These are phyloP conservation scores for Xylaria bambusicola DNA, from an alignment of 495 filamentous ascomycete genomes.

Conservation along the genomic window DNA sequence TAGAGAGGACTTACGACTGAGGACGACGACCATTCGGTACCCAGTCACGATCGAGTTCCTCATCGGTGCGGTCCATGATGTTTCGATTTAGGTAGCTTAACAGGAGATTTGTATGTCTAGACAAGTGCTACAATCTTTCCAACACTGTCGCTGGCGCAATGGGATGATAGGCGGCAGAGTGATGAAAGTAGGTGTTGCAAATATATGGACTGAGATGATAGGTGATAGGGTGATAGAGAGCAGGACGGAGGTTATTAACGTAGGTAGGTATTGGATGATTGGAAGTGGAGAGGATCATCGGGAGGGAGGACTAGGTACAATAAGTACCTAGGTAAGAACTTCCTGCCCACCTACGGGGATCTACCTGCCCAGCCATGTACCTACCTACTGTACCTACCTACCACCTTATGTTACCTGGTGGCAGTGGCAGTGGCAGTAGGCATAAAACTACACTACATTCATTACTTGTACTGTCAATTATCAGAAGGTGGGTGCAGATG, in stretches of 20 bases:
- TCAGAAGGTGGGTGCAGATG: constrained; percentile 16
- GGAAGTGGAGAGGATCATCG: constrained; percentile 32
- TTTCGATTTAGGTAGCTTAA: constrained; percentile 6
- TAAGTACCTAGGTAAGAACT: constrained; percentile 17
- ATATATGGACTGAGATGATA: constrained; percentile 14
- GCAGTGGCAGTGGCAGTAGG: neutral
- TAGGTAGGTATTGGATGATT: constrained; percentile 19
- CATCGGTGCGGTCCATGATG: constrained; percentile 53
- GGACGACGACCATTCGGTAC: constrained; percentile 73
- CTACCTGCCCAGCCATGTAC: too few relatives aligned
- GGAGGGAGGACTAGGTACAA: constrained; percentile 14
- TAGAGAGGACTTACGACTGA: constrained; percentile 68
- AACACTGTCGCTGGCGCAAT: neutral
- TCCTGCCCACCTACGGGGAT: too few relatives aligned
- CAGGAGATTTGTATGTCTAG: neutral
- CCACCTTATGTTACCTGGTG: too few relatives aligned
- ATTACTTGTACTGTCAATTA: too few relatives aligned
- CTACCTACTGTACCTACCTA: too few relatives aligned
- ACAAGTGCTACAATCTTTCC: neutral
- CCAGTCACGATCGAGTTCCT: constrained; percentile 71
- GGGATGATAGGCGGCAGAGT: too few relatives aligned
- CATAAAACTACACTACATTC: neutral
- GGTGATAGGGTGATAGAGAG: constrained; percentile 17
- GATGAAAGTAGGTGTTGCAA: constrained; percentile 6
- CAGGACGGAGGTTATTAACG: constrained; percentile 18